phyloP scores from a whole-genome alignment of 306 rosid genomes.

The Malus sylvestris region DNA sequence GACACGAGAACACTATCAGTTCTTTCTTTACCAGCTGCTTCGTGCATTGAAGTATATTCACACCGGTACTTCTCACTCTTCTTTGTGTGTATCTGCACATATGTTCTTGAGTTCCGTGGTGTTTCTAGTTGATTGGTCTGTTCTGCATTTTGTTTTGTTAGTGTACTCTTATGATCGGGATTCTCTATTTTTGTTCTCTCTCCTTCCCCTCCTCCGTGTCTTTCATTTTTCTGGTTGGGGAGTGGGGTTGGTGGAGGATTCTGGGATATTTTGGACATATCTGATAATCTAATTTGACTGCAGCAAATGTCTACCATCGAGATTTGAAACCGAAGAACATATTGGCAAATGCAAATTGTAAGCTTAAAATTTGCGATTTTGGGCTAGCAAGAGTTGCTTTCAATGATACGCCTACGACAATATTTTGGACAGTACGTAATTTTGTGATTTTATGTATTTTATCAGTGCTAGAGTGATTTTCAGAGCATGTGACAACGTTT shows the following conservation, averaged over 20 bases:
- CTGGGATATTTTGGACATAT: background rate
- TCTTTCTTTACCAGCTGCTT: slow-evolving; percentile 90
- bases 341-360: slow-evolving; percentile 94
- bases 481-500: background rate
- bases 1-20: slow-evolving; percentile 87
- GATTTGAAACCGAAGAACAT: slow-evolving; percentile 96
- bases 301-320: slow-evolving; percentile 96
- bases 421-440: slow-evolving; percentile 86
- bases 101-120: background rate
- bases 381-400: slow-evolving; percentile 96
- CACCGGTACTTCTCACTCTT: slow-evolving; percentile 44
- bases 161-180: background rate
- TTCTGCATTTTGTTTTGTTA: background rate
- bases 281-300: slow-evolving; percentile 35
- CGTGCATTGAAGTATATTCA: slow-evolving; percentile 96
- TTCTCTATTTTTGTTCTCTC: background rate
- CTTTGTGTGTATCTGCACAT: background rate
- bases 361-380: slow-evolving; percentile 93
- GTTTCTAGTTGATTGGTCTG: background rate
- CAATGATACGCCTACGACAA: slow-evolving; percentile 77
- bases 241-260: no score
- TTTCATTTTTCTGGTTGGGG: background rate
- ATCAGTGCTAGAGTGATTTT: background rate
- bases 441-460: background rate
- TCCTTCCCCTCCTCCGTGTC: background rate